phyloP scores from a whole-genome alignment of 805 yeast species.

The Kazachstania taianensis region DNA sequence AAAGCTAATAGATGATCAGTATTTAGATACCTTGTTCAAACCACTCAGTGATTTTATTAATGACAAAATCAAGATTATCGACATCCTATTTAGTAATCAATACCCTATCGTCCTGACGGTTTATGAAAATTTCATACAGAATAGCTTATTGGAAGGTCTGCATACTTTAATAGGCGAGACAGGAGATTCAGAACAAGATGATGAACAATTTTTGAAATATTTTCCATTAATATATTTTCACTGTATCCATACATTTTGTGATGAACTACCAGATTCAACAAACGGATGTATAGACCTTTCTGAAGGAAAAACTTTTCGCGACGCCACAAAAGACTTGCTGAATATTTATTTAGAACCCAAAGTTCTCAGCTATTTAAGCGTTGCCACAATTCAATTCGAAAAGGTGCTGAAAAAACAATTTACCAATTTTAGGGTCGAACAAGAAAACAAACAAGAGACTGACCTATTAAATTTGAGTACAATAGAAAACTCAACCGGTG shows the following conservation, averaged over 20 bases:
- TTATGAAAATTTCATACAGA: conserved; percentile 32
- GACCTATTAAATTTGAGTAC: conserved; percentile 4
- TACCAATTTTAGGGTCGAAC: conserved; percentile 24
- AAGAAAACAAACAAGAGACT: conserved; percentile 16
- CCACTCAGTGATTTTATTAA: conserved; percentile 28
- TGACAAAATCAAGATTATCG: conserved; percentile 30
- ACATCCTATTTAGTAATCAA: conserved; percentile 31
- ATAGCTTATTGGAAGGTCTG: conserved; percentile 25
- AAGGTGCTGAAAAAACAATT: conserved; percentile 20
- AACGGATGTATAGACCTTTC: conserved; percentile 21
- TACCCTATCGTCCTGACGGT: conserved; percentile 33
- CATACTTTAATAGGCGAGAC: conserved; percentile 18
- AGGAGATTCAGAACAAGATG: conserved; percentile 10
- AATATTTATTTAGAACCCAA: conserved; percentile 32
- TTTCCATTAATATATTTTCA: conserved; percentile 28
- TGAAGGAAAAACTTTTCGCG: conserved; percentile 13
- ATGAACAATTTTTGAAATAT: conserved; percentile 14
- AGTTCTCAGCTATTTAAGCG: conserved; percentile 27
- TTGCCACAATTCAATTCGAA: conserved; percentile 26
- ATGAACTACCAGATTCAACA: conserved; percentile 29
- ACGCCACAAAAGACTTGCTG: conserved; percentile 26
- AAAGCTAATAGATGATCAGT: conserved; percentile 7
- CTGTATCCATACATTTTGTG: conserved; percentile 25
- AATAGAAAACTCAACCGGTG: not conserved
- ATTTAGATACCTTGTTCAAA: conserved; percentile 14